A percentile compares a stretch with the other conserved stretches of the same genome.
Conservation (phyloP, 2,329 filamentous ascomycete genomes). For the Fusarium incarnatum region DNA sequence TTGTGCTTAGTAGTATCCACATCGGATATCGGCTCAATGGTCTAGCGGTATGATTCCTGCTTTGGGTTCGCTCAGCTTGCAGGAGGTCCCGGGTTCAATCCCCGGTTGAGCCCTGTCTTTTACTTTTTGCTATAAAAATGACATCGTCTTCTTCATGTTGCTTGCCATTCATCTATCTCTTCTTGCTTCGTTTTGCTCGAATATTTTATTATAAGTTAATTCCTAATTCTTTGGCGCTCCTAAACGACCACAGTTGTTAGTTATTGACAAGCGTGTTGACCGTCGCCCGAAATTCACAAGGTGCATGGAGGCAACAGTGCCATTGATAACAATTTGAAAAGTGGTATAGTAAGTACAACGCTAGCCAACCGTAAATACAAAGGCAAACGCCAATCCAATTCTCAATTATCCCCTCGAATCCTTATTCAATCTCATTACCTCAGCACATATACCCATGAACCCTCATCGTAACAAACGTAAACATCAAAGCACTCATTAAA, state of each 20-base stretch:
- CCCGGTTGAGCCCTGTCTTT: slow-evolving; percentile 49
- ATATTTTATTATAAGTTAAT: too few species aligned
- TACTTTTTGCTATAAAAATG: background rate
- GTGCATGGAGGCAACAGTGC: background rate
- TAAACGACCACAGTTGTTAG: too few species aligned
- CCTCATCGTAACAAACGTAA: slow-evolving; percentile 2
- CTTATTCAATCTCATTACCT: background rate
- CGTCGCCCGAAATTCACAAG: background rate
- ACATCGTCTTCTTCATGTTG: too few species aligned
- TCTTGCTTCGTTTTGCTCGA: too few species aligned
- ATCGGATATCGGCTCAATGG: slow-evolving; percentile 29
- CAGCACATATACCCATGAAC: background rate
- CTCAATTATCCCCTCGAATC: background rate
- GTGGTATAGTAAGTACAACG: slow-evolving; percentile 28
- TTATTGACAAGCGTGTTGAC: too few species aligned
- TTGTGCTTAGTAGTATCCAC: background rate
- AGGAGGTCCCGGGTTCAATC: slow-evolving; percentile 61
- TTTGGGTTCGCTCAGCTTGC: slow-evolving; percentile 44
- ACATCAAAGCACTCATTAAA: background rate
- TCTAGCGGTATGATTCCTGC: slow-evolving; percentile 40
- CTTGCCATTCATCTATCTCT: too few species aligned
- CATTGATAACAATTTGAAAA: background rate
- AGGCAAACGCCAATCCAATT: background rate
- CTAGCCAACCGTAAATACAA: background rate
- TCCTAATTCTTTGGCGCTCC: too few species aligned